Evolutionary conservation across 2,329 filamentous ascomycete genomes (phyloP).

Genomic region (Apiospora pterosperma): DNA sequence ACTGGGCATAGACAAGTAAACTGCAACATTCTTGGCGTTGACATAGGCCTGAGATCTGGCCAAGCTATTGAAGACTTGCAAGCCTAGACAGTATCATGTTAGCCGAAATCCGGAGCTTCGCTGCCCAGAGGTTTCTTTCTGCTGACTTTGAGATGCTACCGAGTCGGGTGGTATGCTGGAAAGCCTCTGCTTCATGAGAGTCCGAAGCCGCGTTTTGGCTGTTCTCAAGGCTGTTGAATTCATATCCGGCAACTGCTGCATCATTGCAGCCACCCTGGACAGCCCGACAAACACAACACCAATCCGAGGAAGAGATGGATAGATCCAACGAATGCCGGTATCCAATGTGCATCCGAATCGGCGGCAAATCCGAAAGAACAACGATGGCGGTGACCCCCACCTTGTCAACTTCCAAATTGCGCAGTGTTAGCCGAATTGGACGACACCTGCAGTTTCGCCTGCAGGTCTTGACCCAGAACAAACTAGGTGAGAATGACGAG

Average conservation of each 20-base stretch:
- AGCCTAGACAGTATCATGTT: constrained; percentile 45
- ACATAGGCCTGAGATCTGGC: constrained; percentile 70
- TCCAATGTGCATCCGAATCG: background rate
- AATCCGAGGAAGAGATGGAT: background rate
- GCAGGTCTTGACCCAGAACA: background rate
- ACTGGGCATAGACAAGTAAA: constrained; percentile 90
- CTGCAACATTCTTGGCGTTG: constrained; percentile 70
- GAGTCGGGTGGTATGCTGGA: constrained; percentile 58
- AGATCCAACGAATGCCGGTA: no score
- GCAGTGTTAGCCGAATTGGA: background rate
- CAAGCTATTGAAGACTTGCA: constrained; percentile 61
- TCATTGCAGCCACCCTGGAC: background rate
- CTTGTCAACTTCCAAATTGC: background rate
- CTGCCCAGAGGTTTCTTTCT: constrained; percentile 2
- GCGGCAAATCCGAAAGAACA: background rate
- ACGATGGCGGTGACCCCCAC: background rate
- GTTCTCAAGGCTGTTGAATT: constrained; percentile 45
- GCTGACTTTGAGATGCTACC: constrained; percentile 67
- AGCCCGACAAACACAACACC: background rate
- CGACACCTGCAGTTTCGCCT: background rate
- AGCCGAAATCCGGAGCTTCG: background rate
- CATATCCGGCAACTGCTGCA: constrained; percentile 19
- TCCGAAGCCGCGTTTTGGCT: constrained; percentile 75
- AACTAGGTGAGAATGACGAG: background rate
- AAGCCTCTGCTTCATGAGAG: constrained; percentile 65